Evolutionary conservation across 148 eudicot genomes (phyloP), one percentile per base, ranked within the genome.

Genomic region (Silene conica): DNA sequence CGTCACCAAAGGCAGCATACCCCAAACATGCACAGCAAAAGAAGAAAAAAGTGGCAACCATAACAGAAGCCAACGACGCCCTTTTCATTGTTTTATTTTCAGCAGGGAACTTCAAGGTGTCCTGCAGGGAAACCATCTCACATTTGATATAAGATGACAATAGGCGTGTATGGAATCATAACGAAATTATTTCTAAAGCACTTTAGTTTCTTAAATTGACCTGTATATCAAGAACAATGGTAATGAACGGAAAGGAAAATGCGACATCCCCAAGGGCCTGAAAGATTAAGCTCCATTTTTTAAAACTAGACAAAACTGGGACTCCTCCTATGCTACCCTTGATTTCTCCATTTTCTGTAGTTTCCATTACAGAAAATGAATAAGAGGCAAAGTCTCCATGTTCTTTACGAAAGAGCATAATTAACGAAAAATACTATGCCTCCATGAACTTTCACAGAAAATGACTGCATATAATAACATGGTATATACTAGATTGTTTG

Each of bases 1-100:
- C 75, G 63, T 87, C 75, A 3, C 95, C 90, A 34, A 92, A 92
- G 38, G 97, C 94, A n/a, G 95, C 97, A 78, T 92, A 92, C 4
- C 92, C 97, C 13, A 88, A 88, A 63, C 90, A 82, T 71, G 88
- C 92, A 66, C 94, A 89, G 63, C 81, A 76, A 15, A 92, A 84
- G 86, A 86, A 92, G 77, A 92, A 92, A 62, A 86, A 79, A 34
- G 92, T 85, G 56, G 87, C 87, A 48, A 85, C 76, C 7, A 77
- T 5, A 54, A 87, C 61, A 23, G 90, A 83, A n/a, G 62, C 4
- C 4, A 72, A 73, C 13, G 94, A 86, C 8, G 94, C 94, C 75
- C 75, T 85, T 78, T 92, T 92, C 94, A 89, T 91, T 12, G 91
- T 86, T 72, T 77, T 60, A 63, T 80, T 86, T 67, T 86, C 96